phyloP scores from a whole-genome alignment of 2,329 filamentous ascomycete species.

The Apiospora hydei region DNA sequence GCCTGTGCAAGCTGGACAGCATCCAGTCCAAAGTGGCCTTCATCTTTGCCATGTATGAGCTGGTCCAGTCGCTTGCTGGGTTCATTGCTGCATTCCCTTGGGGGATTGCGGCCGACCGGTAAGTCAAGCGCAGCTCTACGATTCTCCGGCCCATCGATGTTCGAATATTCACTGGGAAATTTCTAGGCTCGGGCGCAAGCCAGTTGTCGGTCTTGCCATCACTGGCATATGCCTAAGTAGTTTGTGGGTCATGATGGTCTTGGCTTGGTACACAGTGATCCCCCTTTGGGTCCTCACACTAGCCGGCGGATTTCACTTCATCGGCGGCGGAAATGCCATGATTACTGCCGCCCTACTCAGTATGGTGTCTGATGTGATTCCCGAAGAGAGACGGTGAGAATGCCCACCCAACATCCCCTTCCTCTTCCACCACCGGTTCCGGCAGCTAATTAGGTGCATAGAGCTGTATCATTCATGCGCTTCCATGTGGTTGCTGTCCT shows the following conservation, averaged over 20 bases:
- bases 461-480: conserved; percentile 46
- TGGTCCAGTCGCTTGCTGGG: conserved; percentile 42
- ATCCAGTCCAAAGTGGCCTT: conserved; percentile 47
- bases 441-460: conserved; percentile 29
- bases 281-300: conserved; percentile 45
- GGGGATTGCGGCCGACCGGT: conserved; percentile 46
- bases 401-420: not conserved
- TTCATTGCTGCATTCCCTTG: conserved; percentile 47
- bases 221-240: conserved; percentile 40
- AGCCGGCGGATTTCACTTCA: conserved; percentile 40
- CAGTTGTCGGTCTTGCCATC: conserved; percentile 42
- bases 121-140: conserved; percentile 24
- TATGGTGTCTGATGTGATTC: conserved; percentile 47
- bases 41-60: conserved; percentile 41
- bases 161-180: not conserved
- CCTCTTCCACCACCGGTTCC: not conserved
- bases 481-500: conserved; percentile 40
- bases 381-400: conserved; percentile 43
- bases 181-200: conserved; percentile 45
- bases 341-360: conserved; percentile 42
- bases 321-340: conserved; percentile 46
- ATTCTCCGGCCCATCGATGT: not conserved
- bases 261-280: conserved; percentile 43
- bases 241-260: conserved; percentile 41
- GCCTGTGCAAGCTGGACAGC: conserved; percentile 42